Percentiles rank a stretch among this genome's conserved stretches.
Conservation (phyloP, 139 green algal genomes). For the Coelastrella sp. region DNA sequence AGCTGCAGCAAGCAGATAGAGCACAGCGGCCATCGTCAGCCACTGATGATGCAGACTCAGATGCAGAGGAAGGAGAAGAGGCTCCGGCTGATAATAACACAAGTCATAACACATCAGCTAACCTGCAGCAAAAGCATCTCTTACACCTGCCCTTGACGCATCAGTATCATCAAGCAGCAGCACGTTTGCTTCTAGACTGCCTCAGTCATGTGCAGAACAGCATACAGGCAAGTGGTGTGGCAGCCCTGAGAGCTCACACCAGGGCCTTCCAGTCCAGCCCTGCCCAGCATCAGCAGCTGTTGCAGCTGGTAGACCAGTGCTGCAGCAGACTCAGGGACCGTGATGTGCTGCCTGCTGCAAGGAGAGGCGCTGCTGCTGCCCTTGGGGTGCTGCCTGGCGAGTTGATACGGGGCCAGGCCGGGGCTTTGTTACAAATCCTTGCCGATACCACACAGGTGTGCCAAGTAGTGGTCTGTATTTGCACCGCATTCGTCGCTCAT, state of each 20-base stretch:
- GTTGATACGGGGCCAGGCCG: conserved; percentile 19
- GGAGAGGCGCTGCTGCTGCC: conserved; percentile 32
- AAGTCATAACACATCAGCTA: not conserved
- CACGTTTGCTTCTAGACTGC: conserved; percentile 76
- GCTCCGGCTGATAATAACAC: not conserved
- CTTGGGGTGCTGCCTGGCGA: conserved; percentile 20
- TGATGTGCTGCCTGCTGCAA: not conserved
- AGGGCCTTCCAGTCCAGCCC: not conserved
- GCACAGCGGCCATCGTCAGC: not conserved
- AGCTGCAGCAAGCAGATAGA: conserved; percentile 3
- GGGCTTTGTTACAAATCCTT: conserved; percentile 15
- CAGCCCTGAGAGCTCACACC: conserved; percentile 15
- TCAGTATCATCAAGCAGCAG: conserved; percentile 54
- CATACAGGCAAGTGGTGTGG: conserved; percentile 65
- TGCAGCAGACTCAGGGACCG: not conserved
- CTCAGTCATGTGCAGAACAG: conserved; percentile 75
- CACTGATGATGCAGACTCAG: not conserved
- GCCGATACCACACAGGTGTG: conserved; percentile 11
- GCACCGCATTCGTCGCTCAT: not conserved
- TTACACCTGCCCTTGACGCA: conserved; percentile 58
- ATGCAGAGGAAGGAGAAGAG: not conserved
- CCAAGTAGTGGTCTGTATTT: not conserved
- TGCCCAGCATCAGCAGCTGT: not conserved
- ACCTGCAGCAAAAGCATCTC: conserved; percentile 15
- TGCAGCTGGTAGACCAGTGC: conserved; percentile 21